phyloP scores from a whole-genome alignment of 768 basidiomycete species.

The Lentinula guzmanii region DNA sequence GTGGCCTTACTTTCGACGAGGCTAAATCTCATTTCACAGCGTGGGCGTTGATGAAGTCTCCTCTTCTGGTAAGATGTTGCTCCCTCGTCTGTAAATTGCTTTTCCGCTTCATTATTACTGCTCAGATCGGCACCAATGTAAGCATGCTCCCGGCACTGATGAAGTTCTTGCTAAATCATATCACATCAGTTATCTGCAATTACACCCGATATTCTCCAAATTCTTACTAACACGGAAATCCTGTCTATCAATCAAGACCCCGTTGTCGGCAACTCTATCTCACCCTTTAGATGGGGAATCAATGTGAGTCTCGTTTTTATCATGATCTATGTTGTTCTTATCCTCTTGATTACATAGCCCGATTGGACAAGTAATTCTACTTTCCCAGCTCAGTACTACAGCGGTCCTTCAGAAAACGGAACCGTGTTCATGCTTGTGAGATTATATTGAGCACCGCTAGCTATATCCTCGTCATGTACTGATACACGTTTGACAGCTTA shows the following conservation, averaged over 20 bases:
- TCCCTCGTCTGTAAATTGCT: background rate
- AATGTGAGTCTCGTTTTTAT: conserved; percentile 33
- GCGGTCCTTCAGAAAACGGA: conserved; percentile 52
- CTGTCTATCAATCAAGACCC: conserved; percentile 68
- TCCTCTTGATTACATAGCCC: conserved; percentile 15
- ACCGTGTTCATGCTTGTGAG: conserved; percentile 61
- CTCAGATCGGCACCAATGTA: conserved; percentile 49
- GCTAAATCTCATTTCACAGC: conserved; percentile 66
- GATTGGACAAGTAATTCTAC: conserved; percentile 34
- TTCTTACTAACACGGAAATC: conserved; percentile 59
- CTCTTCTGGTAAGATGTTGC: conserved; percentile 30
- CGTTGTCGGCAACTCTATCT: conserved; percentile 51
- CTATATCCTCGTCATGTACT: background rate
- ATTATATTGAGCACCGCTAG: background rate
- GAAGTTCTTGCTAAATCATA: no score
- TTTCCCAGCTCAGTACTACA: conserved; percentile 62
- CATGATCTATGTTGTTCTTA: no score
- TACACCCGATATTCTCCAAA: conserved; percentile 42
- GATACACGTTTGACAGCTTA: conserved; percentile 32
- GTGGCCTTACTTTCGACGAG: conserved; percentile 54
- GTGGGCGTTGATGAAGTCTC: conserved; percentile 67
- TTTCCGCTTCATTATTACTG: background rate
- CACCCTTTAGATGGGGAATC: conserved; percentile 65
- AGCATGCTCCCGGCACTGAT: conserved; percentile 7
- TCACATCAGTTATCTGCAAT: conserved; percentile 40